phyloP scores from a whole-genome alignment of 495 filamentous ascomycete species.

The Cetradonia linearis region DNA sequence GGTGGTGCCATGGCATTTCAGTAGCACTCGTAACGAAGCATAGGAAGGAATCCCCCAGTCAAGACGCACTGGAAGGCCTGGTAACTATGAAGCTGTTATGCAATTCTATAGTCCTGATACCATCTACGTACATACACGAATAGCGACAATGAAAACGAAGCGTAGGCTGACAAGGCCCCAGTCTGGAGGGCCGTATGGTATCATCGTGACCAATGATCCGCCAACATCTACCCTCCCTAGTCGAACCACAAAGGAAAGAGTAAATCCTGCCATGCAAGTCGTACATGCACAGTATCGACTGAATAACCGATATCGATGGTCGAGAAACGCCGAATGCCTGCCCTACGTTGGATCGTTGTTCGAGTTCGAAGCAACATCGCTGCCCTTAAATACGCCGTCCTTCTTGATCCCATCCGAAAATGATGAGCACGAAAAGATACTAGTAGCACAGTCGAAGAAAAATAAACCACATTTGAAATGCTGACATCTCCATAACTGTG shows the following conservation, averaged over 20 bases:
- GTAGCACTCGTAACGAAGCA: background rate
- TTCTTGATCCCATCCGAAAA: background rate
- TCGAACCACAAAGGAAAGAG: background rate
- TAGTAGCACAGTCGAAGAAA: background rate
- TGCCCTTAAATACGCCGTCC: conserved; percentile 4
- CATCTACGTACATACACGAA: conserved; percentile 14
- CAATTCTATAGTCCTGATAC: conserved; percentile 16
- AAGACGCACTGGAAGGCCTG: background rate
- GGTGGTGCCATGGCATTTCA: background rate
- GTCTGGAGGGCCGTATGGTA: conserved; percentile 1
- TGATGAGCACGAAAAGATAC: background rate
- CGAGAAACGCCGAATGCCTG: background rate
- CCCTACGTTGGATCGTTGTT: background rate
- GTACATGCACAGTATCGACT: background rate
- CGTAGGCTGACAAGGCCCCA: background rate
- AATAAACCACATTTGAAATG: background rate
- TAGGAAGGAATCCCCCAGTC: background rate
- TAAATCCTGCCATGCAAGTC: conserved; percentile 2
- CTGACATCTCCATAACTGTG: background rate
- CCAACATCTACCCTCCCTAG: background rate
- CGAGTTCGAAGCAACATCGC: background rate
- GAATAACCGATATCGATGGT: background rate
- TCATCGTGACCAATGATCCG: background rate
- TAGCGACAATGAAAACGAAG: conserved; percentile 9
- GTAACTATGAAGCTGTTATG: conserved; percentile 5